phyloP scores from a whole-genome alignment of 2,329 filamentous ascomycete species.

The Fusarium verrucosum region DNA sequence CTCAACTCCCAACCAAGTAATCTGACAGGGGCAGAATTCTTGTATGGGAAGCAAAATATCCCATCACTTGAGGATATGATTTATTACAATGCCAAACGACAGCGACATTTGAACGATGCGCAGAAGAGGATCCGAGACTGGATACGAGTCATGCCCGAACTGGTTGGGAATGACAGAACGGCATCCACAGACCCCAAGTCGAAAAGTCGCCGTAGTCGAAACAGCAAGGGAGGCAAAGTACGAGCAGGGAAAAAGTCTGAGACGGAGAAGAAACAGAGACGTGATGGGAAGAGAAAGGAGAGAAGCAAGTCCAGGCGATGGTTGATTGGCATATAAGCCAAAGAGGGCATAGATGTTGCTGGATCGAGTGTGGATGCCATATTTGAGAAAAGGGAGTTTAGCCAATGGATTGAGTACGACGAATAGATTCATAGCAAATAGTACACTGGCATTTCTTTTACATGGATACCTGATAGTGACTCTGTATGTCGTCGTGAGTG shows the following conservation, averaged over 20 bases:
- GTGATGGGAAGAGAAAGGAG: background rate
- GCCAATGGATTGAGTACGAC: no score
- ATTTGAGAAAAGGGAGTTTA: background rate
- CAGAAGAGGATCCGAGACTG: constrained; percentile 27
- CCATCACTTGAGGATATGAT: constrained; percentile 15
- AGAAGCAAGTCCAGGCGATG: constrained; percentile 3
- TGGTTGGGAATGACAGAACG: background rate
- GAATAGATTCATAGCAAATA: background rate
- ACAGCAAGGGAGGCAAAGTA: background rate
- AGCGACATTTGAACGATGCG: constrained; percentile 19
- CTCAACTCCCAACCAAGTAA: background rate
- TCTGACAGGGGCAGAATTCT: background rate
- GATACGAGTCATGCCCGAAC: constrained; percentile 20
- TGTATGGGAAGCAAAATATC: background rate
- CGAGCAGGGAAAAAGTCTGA: background rate
- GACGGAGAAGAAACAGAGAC: background rate
- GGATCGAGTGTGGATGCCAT: no score
- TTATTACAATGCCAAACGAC: constrained; percentile 17
- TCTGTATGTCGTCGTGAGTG: background rate
- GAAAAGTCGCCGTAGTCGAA: background rate
- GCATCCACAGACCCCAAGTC: background rate
- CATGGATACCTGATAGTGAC: background rate
- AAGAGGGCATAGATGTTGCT: no score
- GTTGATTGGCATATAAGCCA: background rate
- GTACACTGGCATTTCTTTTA: background rate